A percentile compares a stretch with the other conserved stretches of the same genome.
phyloP scores from a whole-genome alignment of 164 flowering plant genomes.

The Macadamia tetraphylla region DNA sequence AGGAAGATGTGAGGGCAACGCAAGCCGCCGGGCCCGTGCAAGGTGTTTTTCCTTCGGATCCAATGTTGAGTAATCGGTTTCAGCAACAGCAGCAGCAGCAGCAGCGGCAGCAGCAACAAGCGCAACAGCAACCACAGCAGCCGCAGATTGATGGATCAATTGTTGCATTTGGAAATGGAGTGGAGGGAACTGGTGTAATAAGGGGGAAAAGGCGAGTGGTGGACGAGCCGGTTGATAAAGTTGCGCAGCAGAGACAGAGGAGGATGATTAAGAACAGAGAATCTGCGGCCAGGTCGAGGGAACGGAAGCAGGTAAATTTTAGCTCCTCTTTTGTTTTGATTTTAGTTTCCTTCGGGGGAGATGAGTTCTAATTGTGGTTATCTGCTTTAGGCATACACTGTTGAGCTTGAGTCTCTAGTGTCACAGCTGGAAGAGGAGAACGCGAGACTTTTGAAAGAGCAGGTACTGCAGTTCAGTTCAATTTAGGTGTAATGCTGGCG shows the following conservation, averaged over 20 bases:
- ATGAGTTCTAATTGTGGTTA: background rate
- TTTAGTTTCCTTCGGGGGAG: background rate
- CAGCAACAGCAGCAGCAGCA: conserved; percentile 6
- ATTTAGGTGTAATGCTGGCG: background rate
- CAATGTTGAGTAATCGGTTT: conserved; percentile 18
- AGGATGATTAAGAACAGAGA: conserved; percentile 84
- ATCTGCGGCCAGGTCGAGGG: conserved; percentile 75
- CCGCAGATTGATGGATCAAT: conserved; percentile 29
- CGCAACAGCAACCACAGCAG: no score
- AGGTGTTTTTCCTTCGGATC: conserved; percentile 32
- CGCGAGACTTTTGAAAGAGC: conserved; percentile 49
- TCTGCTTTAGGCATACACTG: conserved; percentile 58
- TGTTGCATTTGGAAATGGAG: conserved; percentile 40
- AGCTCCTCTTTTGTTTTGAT: background rate
- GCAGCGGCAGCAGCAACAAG: no score
- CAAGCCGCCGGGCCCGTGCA: conserved; percentile 25
- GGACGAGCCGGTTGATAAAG: conserved; percentile 53
- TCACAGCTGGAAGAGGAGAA: conserved; percentile 66
- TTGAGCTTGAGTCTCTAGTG: conserved; percentile 62
- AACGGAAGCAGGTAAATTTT: conserved; percentile 56
- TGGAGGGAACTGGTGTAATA: conserved; percentile 25
- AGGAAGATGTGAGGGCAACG: conserved; percentile 33
- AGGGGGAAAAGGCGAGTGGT: conserved; percentile 36
- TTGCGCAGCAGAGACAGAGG: conserved; percentile 64
- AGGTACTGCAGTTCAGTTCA: conserved; percentile 31